Evolutionary conservation across 257 asterid species (phyloP).

Genomic region (Salvia rosmarinus): DNA sequence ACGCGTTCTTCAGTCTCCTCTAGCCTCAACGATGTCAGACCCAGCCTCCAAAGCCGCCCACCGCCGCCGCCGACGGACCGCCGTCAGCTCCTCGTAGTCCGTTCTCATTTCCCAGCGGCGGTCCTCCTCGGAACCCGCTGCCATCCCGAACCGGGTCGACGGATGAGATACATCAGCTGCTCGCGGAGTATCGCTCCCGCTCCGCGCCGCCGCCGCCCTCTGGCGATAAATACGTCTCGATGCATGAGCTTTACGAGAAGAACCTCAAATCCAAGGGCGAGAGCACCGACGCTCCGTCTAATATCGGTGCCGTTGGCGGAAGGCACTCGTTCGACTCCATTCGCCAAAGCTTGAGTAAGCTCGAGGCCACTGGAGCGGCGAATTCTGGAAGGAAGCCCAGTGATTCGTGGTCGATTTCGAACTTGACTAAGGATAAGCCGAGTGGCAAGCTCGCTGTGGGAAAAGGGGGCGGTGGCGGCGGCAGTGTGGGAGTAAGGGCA

Average conservation of each 20-base stretch:
- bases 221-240: constrained; percentile 24
- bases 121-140: constrained; percentile 1
- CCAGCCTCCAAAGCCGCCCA: constrained; percentile 39
- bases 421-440: constrained; percentile 16
- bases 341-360: constrained; percentile 24
- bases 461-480: not conserved
- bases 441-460: constrained; percentile 28
- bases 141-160: constrained; percentile 20
- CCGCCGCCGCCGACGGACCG: constrained; percentile 25
- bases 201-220: constrained; percentile 39
- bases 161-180: constrained; percentile 30
- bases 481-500: not conserved
- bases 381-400: not conserved
- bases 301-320: constrained; percentile 2
- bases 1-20: constrained; percentile 35
- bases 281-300: constrained; percentile 3
- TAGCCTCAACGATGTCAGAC: constrained; percentile 38
- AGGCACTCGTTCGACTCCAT: constrained; percentile 12
- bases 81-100: constrained; percentile 24
- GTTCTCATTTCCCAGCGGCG: constrained; percentile 12
- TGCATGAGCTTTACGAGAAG: constrained; percentile 44
- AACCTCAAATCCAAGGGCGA: constrained; percentile 16
- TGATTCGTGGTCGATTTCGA: constrained; percentile 19
- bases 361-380: not conserved
- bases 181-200: constrained; percentile 45